A percentile compares a stretch with the other conserved stretches of the same genome.
Evolutionary conservation across 495 filamentous ascomycete species (phyloP).

Genomic region (Penicillium antarcticum): DNA sequence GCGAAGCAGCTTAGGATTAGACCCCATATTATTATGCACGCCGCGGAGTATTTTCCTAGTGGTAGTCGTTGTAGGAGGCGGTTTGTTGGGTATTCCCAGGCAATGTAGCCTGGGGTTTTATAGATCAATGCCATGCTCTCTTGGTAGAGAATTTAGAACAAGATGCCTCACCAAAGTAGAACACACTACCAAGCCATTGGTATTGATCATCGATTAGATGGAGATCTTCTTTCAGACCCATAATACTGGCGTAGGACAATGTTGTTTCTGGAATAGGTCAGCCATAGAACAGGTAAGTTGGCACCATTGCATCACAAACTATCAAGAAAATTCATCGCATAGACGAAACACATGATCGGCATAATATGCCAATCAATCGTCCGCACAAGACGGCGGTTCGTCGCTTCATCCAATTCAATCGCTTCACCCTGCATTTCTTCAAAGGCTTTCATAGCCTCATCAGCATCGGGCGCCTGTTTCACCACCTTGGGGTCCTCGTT

Average conservation of each 20-base stretch:
- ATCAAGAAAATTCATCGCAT: conserved; percentile 59
- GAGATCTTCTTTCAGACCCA: conserved; percentile 56
- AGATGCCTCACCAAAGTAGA: conserved; percentile 53
- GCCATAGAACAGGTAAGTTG: neutral
- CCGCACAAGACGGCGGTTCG: conserved; percentile 48
- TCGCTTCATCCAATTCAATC: conserved; percentile 46
- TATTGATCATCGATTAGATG: conserved; percentile 41
- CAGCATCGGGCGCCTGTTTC: conserved; percentile 50
- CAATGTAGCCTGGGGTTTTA: conserved; percentile 46
- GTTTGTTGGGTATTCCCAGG: conserved; percentile 62
- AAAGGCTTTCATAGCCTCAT: conserved; percentile 55
- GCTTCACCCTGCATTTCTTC: conserved; percentile 37
- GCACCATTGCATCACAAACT: conserved; percentile 25
- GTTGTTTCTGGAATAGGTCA: conserved; percentile 23
- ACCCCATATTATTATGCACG: conserved; percentile 60
- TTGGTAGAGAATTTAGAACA: neutral
- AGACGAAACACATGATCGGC: conserved; percentile 56
- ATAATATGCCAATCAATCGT: conserved; percentile 58
- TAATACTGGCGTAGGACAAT: conserved; percentile 59
- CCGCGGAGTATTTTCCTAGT: conserved; percentile 56
- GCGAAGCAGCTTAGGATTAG: conserved; percentile 52
- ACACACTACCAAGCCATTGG: conserved; percentile 55
- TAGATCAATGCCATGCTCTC: conserved; percentile 2
- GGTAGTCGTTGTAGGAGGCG: conserved; percentile 57
- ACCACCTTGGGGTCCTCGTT: conserved; percentile 30